Base-by-base conservation (phyloP, 176 grass and related monocot species). In the Triticum dicoccoides region DNA sequence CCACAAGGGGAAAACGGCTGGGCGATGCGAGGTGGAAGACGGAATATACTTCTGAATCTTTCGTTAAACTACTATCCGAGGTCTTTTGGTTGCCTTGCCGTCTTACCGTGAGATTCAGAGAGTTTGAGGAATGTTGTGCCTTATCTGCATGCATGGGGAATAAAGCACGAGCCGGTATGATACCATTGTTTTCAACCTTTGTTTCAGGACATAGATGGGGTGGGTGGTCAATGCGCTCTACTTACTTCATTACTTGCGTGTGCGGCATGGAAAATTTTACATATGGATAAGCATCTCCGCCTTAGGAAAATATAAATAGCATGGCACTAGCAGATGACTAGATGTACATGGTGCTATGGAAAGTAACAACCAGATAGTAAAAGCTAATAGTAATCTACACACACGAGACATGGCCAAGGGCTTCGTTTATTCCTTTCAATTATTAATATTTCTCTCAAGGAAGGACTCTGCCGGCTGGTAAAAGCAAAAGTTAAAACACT, bases 121-220 rank as follows among this genome's bases (percentile, higher is more conserved):
- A 69, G 45, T 27, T 80, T 61, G 74, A 45, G 59, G 80, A 87
- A 34, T 83, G 29, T 87, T 69, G 69, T 65, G 25, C 73, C 49
- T 85, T 85, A 81, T 82, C 82, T 85, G 77, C 77, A 88, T 91
- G 52, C 77, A 88, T 91, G 52, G 76, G 35, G 47, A 11, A 39
- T 47, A 74, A 63, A 56, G 82, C 82, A 88, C 77, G 70, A 85
- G 77, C 18, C 45, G 49, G 21, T 42, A 72, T 64, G 82, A 1
- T 56, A 1, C 37, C 7, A 75, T 5, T 81, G 11, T 87, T 81
- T 73, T 77, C 49, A 39, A n/a, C 38, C 38, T 77, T 24, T 32
- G 35, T 39, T 49, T 54, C 51, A 54, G 51, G 15, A 18, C 51
- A 54, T 52, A 6, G 49, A 52, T 44, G 8, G 81, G 80, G 56